Evolutionary conservation across 2,329 filamentous ascomycete genomes (phyloP).

Genomic region (Cryphonectria radicalis): DNA sequence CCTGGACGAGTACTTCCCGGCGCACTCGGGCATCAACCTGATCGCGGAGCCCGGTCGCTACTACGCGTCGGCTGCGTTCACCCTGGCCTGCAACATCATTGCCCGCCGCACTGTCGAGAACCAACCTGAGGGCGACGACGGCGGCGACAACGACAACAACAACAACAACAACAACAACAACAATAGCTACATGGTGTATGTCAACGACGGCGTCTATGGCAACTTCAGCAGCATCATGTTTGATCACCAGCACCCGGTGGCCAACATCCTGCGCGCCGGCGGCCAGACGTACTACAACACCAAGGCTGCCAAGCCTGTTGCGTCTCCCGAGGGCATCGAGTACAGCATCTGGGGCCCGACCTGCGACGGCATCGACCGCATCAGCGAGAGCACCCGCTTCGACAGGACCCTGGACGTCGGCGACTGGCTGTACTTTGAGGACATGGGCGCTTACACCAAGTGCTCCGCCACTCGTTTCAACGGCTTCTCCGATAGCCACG

Average conservation of each 20-base stretch:
- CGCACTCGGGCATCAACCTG: conserved; percentile 71
- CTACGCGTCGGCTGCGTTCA: conserved; percentile 93
- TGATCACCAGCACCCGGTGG: conserved; percentile 90
- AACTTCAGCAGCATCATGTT: conserved; percentile 99
- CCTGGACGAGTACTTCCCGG: conserved; percentile 86
- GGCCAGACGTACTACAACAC: conserved; percentile 63
- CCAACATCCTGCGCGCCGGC: conserved; percentile 74
- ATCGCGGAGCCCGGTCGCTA: conserved; percentile 97
- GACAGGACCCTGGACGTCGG: conserved; percentile 81
- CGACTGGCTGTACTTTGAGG: conserved; percentile 98
- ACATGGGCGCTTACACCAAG: conserved; percentile 99
- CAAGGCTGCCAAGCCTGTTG: conserved; percentile 50
- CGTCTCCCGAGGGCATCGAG: conserved; percentile 57
- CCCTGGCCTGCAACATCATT: conserved; percentile 93
- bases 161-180: conserved; percentile 67
- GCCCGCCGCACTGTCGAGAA: conserved; percentile 87
- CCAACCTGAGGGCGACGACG: conserved; percentile 57
- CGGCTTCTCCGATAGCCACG: conserved; percentile 89
- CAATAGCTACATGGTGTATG: conserved; percentile 91
- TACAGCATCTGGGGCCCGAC: conserved; percentile 99
- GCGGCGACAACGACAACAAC: conserved; percentile 59
- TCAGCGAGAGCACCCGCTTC: conserved; percentile 80
- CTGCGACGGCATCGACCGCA: conserved; percentile 96
- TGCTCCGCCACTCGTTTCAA: conserved; percentile 98
- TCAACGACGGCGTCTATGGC: conserved; percentile 97